These are phyloP conservation scores for Saposhnikovia divaricata DNA, from an alignment of 129 eudicot genomes.

Conservation along the genomic window DNA sequence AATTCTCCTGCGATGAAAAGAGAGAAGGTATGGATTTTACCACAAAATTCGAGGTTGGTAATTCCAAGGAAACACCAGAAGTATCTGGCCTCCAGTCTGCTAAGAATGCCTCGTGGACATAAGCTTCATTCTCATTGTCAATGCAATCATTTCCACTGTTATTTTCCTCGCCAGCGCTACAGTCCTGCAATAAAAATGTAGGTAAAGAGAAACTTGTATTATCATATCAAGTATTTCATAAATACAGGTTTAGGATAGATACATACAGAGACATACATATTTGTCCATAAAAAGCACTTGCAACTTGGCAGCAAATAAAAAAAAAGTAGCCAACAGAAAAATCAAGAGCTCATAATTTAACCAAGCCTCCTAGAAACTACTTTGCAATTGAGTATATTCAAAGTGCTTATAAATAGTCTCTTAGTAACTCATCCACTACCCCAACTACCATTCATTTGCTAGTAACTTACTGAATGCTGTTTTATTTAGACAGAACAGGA, in stretches of 20 bases:
- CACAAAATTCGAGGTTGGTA: slow-evolving; percentile 5
- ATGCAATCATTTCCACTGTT: slow-evolving; percentile 45
- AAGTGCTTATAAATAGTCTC: too few relatives aligned
- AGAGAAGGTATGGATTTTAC: slow-evolving; percentile 1
- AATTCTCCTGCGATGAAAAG: neutral
- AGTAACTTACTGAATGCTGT: too few relatives aligned
- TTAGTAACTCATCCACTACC: neutral
- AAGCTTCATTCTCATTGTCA: slow-evolving; percentile 70
- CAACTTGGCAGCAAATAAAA: neutral
- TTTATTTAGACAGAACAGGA: neutral
- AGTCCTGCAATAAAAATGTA: slow-evolving; percentile 30
- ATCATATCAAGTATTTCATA: neutral
- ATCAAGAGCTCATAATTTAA: neutral
- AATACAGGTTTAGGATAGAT: neutral
- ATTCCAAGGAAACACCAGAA: slow-evolving; percentile 17
- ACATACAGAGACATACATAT: neutral
- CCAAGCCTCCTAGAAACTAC: neutral
- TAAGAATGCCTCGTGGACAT: slow-evolving; percentile 96
- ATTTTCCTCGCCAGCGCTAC: slow-evolving; percentile 40
- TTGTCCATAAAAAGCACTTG: neutral
- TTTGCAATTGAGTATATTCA: neutral
- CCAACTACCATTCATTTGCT: neutral
- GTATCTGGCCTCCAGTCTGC: slow-evolving; percentile 88
- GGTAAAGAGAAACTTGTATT: neutral
- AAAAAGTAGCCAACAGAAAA: neutral